Base-by-base conservation (phyloP, 1,139 yeast genomes). In the Blastobotrys arbuscula region DNA sequence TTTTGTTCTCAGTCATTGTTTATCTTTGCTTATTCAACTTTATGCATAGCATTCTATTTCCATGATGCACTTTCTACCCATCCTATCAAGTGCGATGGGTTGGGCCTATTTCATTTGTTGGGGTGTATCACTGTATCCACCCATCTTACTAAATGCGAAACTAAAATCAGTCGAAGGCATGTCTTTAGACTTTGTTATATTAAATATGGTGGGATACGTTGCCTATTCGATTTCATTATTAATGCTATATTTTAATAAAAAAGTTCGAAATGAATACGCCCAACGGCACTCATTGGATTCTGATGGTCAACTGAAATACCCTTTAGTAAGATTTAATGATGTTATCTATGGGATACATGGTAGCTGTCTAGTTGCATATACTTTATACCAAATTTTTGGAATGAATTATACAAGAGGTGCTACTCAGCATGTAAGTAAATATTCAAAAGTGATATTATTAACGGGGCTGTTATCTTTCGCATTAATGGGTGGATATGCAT, bases 121-220 rank as follows among this genome's bases (percentile, higher is more conserved):
- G 65, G 64, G 76, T 45, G 53, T 72, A 4, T 71, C 78, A 15
- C 67, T 73, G 44, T 75, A 75, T 53, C 79, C 79, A 3, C 72
- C 77, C 2, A 52, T 75, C 3, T 51, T 67, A 33, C 62, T 74
- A 20, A 72, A 71, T 45, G 58, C 59, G 37, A 56, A 59, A 38
- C 58, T 74, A 34, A 61, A 58, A 48, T 66, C 73, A 2, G 69
- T 76, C 1, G 78, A 75, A 55, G 76, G 78, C 3, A 63, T 73
- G 19, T 72, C 77, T 1, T 48, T 71, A 9, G 79, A 75, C 56
- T 73, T 69, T 48, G 61, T 71, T 3, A 59, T 63, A 28, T 61
- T 75, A 39, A 75, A 74, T 57, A 61, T 69, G 20, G 56, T 72
- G 24, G 79, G 79, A 2, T 74, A 74, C 50, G 28, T 67, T 2